Evolutionary conservation across 805 yeast species (phyloP).

Genomic region (Metschnikowia dekortorum): DNA sequence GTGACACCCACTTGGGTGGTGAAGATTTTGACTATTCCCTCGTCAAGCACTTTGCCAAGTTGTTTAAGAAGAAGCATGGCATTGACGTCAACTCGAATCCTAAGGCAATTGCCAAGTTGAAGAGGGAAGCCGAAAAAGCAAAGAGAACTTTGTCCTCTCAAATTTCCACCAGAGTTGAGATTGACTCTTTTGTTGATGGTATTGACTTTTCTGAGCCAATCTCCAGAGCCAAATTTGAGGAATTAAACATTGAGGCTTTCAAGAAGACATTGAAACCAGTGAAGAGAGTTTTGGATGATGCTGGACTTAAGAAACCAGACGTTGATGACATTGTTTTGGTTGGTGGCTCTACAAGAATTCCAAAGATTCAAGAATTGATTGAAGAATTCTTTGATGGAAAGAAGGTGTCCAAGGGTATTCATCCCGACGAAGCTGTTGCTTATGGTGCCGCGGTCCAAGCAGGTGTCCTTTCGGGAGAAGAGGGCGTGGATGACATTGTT

Average conservation of each 20-base stretch:
- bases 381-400: constrained; percentile 19
- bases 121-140: constrained; percentile 22
- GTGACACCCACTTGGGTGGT: constrained; percentile 24
- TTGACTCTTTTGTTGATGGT: constrained; percentile 20
- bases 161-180: constrained; percentile 17
- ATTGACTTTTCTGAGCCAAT: constrained; percentile 21
- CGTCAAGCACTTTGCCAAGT: constrained; percentile 17
- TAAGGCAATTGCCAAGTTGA: constrained; percentile 20
- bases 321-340: constrained; percentile 21
- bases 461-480: constrained; percentile 21
- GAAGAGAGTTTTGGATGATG: constrained; percentile 18
- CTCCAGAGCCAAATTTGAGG: constrained; percentile 21
- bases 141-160: constrained; percentile 22
- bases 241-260: constrained; percentile 19
- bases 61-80: constrained; percentile 19
- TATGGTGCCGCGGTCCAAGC: constrained; percentile 74
- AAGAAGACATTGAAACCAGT: constrained; percentile 21
- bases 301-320: constrained; percentile 19
- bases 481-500: constrained; percentile 71
- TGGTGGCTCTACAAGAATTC: constrained; percentile 22
- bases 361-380: constrained; percentile 20
- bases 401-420: constrained; percentile 22
- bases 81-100: constrained; percentile 16
- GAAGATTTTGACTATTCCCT: constrained; percentile 20
- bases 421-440: constrained; percentile 49